Base-by-base conservation (phyloP, 2,329 filamentous ascomycete species). In the Cordyceps sp. region DNA sequence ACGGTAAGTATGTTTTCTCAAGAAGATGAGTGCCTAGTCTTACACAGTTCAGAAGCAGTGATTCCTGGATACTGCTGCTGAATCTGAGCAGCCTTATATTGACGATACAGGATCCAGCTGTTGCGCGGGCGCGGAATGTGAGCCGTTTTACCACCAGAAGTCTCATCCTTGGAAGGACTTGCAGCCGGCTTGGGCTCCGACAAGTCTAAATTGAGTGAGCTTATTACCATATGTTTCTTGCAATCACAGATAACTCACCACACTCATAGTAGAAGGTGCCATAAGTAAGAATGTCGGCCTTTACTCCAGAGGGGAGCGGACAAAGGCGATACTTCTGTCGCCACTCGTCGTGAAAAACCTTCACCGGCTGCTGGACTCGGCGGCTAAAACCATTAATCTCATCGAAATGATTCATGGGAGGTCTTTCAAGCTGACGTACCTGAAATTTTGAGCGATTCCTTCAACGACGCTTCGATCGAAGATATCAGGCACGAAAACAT, bases 61-160 rank as follows among this genome's bases (percentile, higher is more conserved):
- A 49, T 40, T 0, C 37, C 38, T 6, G 46, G 42, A 30, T 46
- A 35, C 7, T 34, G 33, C 10, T 41, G 33, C 10, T 36, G 40
- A 17, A 55, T 32, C 17, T 44, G 37, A 10, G 38, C 37, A 4
- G 43, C 45, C 10, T 45, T 45, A 6, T 45, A 37, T 19, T 49
- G 44, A 10, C 50, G 48, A 30, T 53, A 55, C 3, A 55, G 38
- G 27, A 53, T 53, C 44, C 45, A 55, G 20, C 43, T 40, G 29
- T 55, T 54, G 23, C 42, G 39, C 4, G 50, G 48, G 5, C 48
- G 47, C 19, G 46, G 45, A 19, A 52, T 45, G 15, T 37, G 38
- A 18, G 29, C 31, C 3, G 17, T 17, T 7, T 26, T 30, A n/a
- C 31, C 22, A n/a, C 26, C 33, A 19, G 29, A 20, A 22, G 29